A percentile compares a stretch with the other conserved stretches of the same genome.
phyloP scores from a whole-genome alignment of 2,329 filamentous ascomycete species.

The Diaporthe sp. region DNA sequence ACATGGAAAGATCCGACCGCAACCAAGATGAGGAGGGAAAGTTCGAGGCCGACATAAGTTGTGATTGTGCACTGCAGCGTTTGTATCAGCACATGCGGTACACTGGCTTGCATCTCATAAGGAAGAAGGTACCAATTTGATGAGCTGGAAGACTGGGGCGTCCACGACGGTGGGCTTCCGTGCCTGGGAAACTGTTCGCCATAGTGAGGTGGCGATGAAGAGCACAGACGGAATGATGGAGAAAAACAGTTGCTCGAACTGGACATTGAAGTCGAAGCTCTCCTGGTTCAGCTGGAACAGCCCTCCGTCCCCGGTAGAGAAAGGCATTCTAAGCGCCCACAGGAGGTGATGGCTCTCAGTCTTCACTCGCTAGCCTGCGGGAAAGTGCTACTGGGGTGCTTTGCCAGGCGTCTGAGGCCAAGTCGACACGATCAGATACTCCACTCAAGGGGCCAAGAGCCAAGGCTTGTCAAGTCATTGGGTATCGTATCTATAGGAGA shows the following conservation, averaged over 20 bases:
- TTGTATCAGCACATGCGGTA: neutral
- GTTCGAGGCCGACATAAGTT: slow-evolving; percentile 15
- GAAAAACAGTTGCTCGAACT: slow-evolving; percentile 64
- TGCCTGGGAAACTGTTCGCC: slow-evolving; percentile 51
- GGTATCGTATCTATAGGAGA: neutral
- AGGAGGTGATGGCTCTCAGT: neutral
- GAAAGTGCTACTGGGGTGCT: neutral
- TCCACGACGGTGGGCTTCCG: slow-evolving; percentile 52
- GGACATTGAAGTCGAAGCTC: slow-evolving; percentile 66
- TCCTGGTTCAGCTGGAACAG: slow-evolving; percentile 47
- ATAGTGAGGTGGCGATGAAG: slow-evolving; percentile 54
- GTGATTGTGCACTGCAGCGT: neutral
- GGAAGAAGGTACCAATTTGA: slow-evolving; percentile 48
- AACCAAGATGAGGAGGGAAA: slow-evolving; percentile 35
- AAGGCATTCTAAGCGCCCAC: neutral
- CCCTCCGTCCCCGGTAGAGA: neutral
- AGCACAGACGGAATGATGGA: slow-evolving; percentile 57
- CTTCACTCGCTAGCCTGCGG: neutral
- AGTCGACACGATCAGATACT: neutral
- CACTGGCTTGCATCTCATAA: neutral
- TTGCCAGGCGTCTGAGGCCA: neutral
- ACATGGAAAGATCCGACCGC: neutral
- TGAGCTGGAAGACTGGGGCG: slow-evolving; percentile 51
- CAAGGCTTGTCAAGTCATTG: no score
- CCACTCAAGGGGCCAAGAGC: neutral